Conservation (phyloP, 371 early-diverging fungal species). For the Sporodiniella umbellata region DNA sequence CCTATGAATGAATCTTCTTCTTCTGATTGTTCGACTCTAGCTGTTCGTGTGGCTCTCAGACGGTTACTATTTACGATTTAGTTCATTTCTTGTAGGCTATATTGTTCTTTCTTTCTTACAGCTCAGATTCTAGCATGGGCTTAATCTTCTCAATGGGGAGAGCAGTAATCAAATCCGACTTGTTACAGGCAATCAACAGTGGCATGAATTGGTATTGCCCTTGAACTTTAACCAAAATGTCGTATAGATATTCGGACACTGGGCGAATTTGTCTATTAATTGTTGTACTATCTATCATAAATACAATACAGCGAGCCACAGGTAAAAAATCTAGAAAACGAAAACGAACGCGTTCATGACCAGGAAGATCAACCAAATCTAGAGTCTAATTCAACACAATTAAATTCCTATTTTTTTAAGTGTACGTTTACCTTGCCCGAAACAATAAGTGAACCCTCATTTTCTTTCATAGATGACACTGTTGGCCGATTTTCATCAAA, state of each 20-base stretch:
- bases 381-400: slow-evolving; percentile 19
- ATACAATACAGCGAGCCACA: slow-evolving; percentile 69
- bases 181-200: slow-evolving; percentile 80
- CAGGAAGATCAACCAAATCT: slow-evolving; percentile 84
- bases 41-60: slow-evolving; percentile 62
- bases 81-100: not conserved
- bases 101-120: slow-evolving; percentile 51
- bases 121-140: slow-evolving; percentile 68
- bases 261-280: slow-evolving; percentile 47
- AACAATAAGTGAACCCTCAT: slow-evolving; percentile 52
- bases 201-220: slow-evolving; percentile 57
- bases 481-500: slow-evolving; percentile 50
- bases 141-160: slow-evolving; percentile 62
- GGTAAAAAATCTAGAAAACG: slow-evolving; percentile 68
- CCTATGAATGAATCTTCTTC: slow-evolving; percentile 68
- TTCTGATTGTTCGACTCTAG: slow-evolving; percentile 63
- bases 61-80: slow-evolving; percentile 48
- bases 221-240: slow-evolving; percentile 64
- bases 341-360: slow-evolving; percentile 81
- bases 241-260: slow-evolving; percentile 73
- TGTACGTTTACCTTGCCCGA: slow-evolving; percentile 31
- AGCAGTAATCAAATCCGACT: slow-evolving; percentile 74
- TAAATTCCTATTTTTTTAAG: not conserved
- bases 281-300: slow-evolving; percentile 76
- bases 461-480: slow-evolving; percentile 74